Evolutionary conservation across 768 basidiomycete species (phyloP), one percentile per base, ranked within the genome.

Genomic region (Gautieria morchelliformis): DNA sequence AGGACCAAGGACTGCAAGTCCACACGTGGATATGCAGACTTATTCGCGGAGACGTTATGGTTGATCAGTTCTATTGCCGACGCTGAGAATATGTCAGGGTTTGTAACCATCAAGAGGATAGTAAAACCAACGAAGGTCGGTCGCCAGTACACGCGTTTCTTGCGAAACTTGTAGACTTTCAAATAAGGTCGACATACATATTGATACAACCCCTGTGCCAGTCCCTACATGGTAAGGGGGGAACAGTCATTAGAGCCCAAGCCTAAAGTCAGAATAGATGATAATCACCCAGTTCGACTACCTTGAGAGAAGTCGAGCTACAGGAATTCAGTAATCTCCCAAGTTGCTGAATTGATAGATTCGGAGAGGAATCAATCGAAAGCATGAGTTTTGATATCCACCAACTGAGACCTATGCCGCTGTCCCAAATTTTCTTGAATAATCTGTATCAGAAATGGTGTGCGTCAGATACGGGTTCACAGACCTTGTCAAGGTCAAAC

Each of bases 341-440:
- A 17, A 49, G 48, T 5, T 17, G 20, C 17, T 11, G 7, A 22
- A 20, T 20, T 12, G n/a, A 22, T 11, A 9, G 44, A 40, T 17
- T 24, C 33, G 19, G 42, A 14, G 14, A 9, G 12, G 3, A 8
- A 35, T 5, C 35, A 12, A 32, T 11, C 22, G 53, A 45, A 10
- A 53, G 42, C 47, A 59, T 48, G 5, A 58, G 58, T 30, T 58
- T 41, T 59, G 79, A 72, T 4, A 95, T 72, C 89, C 89, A 93
- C 2, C 90, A 80, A 58, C 87, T 84, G 19, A 93, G 71, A 6
- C 89, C 92, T 48, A 95, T 77, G 2, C 93, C 93, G 44, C 92
- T 93, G 67, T 95, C 93, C 93, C 93, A 96, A 54, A 95, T 79
- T 91, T 95, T 95, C 93, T 95, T 72, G 35, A 64, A 24, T 24